A percentile compares a stretch with the other conserved stretches of the same genome.
phyloP scores from a whole-genome alignment of 306 rosid genomes.

The Corylus americana region DNA sequence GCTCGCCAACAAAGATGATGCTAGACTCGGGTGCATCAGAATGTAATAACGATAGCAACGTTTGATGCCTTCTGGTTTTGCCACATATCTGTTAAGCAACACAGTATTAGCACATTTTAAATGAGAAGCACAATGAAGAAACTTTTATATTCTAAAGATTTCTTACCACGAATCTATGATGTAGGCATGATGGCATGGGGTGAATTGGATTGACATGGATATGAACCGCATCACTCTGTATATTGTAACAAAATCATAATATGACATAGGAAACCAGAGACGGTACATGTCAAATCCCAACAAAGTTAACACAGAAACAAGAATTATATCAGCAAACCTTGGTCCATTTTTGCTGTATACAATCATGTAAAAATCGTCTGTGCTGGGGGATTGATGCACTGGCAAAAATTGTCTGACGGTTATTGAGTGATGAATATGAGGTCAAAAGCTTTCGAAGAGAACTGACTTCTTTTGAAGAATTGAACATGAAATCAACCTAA shows the following conservation, averaged over 20 bases:
- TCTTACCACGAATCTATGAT: conserved; percentile 78
- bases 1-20: conserved; percentile 78
- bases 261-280: neutral
- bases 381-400: conserved; percentile 98
- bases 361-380: conserved; percentile 73
- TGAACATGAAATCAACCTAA: conserved; percentile 94
- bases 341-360: conserved; percentile 95
- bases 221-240: conserved; percentile 79
- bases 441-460: conserved; percentile 86
- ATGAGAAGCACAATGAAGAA: conserved; percentile 7
- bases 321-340: conserved; percentile 54
- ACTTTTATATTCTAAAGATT: conserved; percentile 11
- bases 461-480: conserved; percentile 80
- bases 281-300: conserved; percentile 10
- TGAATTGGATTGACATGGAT: conserved; percentile 74
- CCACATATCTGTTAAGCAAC: conserved; percentile 56
- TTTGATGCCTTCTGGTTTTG: conserved; percentile 52
- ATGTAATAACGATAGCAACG: conserved; percentile 63
- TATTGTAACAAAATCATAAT: conserved; percentile 19
- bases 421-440: conserved; percentile 65
- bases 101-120: conserved; percentile 25
- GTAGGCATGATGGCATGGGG: conserved; percentile 82
- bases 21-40: conserved; percentile 74
- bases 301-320: conserved; percentile 20
- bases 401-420: conserved; percentile 87